These are phyloP conservation scores for Metschnikowia kofuensis DNA, from an alignment of 805 yeast genomes.

Conservation along the genomic window DNA sequence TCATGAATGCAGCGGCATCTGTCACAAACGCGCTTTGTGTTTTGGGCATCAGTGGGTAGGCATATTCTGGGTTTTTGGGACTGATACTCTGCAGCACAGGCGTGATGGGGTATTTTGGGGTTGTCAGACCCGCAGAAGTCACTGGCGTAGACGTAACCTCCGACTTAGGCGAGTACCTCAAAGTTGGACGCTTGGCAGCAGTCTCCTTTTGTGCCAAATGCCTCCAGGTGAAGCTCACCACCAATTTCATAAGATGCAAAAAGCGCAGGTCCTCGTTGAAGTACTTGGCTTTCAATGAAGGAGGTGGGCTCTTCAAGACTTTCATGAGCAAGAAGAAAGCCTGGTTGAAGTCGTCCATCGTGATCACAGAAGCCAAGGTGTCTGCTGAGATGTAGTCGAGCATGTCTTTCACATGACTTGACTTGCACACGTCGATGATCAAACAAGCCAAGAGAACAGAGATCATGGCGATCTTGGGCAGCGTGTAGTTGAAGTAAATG, in stretches of 20 bases:
- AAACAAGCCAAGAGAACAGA: conserved; percentile 43
- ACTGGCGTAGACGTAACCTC: conserved; percentile 10
- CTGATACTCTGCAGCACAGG: conserved; percentile 21
- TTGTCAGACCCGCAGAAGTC: conserved; percentile 22
- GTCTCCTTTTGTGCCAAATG: conserved; percentile 19
- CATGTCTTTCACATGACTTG: conserved; percentile 8
- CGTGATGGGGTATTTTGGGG: conserved; percentile 30
- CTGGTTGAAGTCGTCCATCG: conserved; percentile 11
- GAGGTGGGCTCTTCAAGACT: conserved; percentile 45
- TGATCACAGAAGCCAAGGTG: conserved; percentile 8
- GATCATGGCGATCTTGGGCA: conserved; percentile 45
- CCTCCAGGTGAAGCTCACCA: conserved; percentile 31
- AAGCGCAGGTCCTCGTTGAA: conserved; percentile 36
- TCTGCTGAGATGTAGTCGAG: conserved; percentile 19
- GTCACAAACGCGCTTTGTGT: conserved; percentile 20
- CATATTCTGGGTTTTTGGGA: conserved; percentile 14
- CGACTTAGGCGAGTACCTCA: background rate
- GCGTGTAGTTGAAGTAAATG: conserved; percentile 53
- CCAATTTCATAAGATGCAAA: conserved; percentile 34
- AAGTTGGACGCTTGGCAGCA: conserved; percentile 4
- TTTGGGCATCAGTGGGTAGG: conserved; percentile 2
- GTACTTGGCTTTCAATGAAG: conserved; percentile 45
- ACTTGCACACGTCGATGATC: conserved; percentile 33
- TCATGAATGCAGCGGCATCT: conserved; percentile 2
- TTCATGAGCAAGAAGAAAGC: conserved; percentile 27